Base-by-base conservation (phyloP, 345 rosid species). In the Pelargonium nanum region DNA sequence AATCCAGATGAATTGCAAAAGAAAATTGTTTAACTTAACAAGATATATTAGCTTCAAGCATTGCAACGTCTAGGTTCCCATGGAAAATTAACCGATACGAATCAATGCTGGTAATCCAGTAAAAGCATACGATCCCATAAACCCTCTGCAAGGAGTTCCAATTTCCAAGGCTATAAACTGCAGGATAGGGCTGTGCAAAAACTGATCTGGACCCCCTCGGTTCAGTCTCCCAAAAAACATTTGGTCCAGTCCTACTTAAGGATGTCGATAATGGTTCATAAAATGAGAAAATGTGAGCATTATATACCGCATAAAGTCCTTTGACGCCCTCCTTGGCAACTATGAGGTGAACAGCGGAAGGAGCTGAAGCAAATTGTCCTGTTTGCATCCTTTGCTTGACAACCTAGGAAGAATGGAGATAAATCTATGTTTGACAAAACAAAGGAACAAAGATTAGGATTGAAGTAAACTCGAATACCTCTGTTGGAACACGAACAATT, bases 381-480 rank as follows among this genome's bases (percentile, higher is more conserved):
- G 99, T 87, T 75, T 89, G 96, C 96, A 87, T 81, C 80, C 99
- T 81, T 70, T 87, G 91, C 77, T 89, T 93, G 59, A 93, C 90
- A 75, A 93, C 99, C 97, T 93, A 74, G 34, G 30, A 22, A 62
- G 61, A 50, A 70, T 56, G 48, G 51, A 58, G 55, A 24, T 44
- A 64, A 65, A 10, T 65, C 24, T 12, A 4, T 56, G 19, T 9
- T 55, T 22, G 4, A 19, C 20, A 24, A 25, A n/a, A 56, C 25
- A 22, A 5, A 28, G 34, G 6, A 21, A 56, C 13, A 13, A 25
- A 12, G 59, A 25, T 25, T 24, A 25, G 32, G 17, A 54, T 12
- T 25, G 23, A 65, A 24, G 20, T 21, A 30, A 23, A 40, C 26
- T 66, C 17, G 26, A n/a, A 55, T 65, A 89, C 99, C 89, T 93